Conservation (phyloP, 129 eudicot genomes). For the Flaveria ramosissima region DNA sequence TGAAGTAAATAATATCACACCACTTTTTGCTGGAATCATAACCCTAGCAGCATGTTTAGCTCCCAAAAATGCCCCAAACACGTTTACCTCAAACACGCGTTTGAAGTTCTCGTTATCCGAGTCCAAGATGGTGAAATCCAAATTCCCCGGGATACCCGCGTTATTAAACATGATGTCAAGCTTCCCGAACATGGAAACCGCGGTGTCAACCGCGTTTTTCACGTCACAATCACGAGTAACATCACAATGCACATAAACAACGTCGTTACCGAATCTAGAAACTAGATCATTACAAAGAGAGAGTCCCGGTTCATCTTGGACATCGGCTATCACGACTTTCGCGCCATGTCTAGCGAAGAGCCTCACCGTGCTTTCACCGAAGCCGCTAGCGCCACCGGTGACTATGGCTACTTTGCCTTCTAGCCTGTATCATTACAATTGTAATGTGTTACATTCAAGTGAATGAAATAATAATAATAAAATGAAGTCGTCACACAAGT, state of each 20-base stretch:
- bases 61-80: slow-evolving; percentile 59
- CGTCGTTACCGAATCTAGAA: neutral
- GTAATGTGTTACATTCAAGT: neutral
- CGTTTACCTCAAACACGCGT: slow-evolving; percentile 63
- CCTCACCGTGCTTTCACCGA: slow-evolving; percentile 64
- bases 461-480: neutral
- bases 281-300: slow-evolving; percentile 43
- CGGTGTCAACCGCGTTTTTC: slow-evolving; percentile 36
- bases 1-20: slow-evolving; percentile 62
- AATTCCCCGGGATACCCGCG: slow-evolving; percentile 61
- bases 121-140: slow-evolving; percentile 43
- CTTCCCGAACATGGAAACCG: slow-evolving; percentile 50
- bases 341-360: slow-evolving; percentile 65
- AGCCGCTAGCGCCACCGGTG: slow-evolving; percentile 91
- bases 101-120: slow-evolving; percentile 56
- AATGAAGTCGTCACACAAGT: neutral
- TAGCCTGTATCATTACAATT: slow-evolving; percentile 37
- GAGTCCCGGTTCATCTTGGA: slow-evolving; percentile 57
- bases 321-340: slow-evolving; percentile 64
- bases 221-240: slow-evolving; percentile 58
- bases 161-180: slow-evolving; percentile 82
- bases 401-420: slow-evolving; percentile 79
- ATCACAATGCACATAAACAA: slow-evolving; percentile 58
- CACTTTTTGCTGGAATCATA: slow-evolving; percentile 68
- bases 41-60: slow-evolving; percentile 80